phyloP scores from a whole-genome alignment of 2,329 filamentous ascomycete species.

The Neonectria sp. region DNA sequence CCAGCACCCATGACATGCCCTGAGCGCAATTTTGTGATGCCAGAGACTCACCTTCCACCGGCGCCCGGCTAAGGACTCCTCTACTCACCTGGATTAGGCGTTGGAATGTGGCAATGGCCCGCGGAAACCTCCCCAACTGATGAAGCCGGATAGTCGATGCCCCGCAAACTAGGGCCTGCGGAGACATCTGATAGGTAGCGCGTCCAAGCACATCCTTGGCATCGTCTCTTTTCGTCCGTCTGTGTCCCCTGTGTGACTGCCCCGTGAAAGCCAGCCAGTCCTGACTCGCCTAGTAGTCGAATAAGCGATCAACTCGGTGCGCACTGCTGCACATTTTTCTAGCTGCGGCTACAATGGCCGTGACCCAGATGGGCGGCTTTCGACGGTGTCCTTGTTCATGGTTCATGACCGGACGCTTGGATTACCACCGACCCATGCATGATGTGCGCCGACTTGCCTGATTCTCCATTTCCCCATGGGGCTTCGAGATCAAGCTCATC shows the following conservation, averaged over 20 bases:
- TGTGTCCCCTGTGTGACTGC: background rate
- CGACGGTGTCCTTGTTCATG: background rate
- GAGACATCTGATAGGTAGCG: background rate
- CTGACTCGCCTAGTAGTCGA: background rate
- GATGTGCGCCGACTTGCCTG: background rate
- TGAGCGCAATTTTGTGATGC: too few relatives aligned
- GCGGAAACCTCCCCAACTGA: constrained; percentile 28
- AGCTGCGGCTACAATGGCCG: background rate
- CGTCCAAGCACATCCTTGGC: background rate
- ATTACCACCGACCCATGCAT: too few relatives aligned
- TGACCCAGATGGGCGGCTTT: constrained; percentile 7
- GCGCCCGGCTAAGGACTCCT: background rate
- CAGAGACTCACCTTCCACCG: background rate
- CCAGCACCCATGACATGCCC: too few relatives aligned
- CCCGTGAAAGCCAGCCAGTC: background rate
- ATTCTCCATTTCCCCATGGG: constrained; percentile 23
- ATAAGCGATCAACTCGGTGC: background rate
- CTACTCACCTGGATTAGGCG: background rate
- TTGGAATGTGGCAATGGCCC: background rate
- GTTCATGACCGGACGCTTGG: background rate
- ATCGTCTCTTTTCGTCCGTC: background rate
- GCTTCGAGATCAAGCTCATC: constrained; percentile 7
- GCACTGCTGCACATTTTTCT: too few relatives aligned
- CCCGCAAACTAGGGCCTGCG: background rate
- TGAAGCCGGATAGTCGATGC: background rate